These are phyloP conservation scores for Plasmodium falciparum DNA, from an alignment of 169 alveolate species.

Conservation along the genomic window DNA sequence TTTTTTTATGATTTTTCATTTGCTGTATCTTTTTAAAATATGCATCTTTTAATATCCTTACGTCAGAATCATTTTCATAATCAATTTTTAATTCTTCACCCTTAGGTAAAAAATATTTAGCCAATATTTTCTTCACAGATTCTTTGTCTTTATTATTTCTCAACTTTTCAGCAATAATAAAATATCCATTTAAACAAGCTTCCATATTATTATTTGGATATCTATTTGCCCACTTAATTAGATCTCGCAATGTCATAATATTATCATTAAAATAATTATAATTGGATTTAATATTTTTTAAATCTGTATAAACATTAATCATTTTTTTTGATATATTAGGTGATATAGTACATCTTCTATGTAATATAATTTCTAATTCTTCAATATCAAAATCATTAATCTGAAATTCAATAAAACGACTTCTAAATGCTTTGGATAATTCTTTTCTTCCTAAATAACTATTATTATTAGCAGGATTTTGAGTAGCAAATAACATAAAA, in stretches of 20 bases:
- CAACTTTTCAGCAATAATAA: conserved; percentile 95
- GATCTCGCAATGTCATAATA: conserved; percentile 98
- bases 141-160: conserved; percentile 91
- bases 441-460: conserved; percentile 99
- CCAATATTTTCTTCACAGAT: conserved; percentile 86
- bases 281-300: conserved; percentile 90
- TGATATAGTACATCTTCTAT: conserved; percentile 96
- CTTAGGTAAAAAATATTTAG: conserved; percentile 73
- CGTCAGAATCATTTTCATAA: conserved; percentile 30
- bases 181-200: conserved; percentile 93
- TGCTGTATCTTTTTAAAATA: conserved; percentile 19
- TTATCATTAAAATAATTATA: conserved; percentile 80
- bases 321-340: conserved; percentile 93
- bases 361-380: conserved; percentile 94
- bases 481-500: conserved; percentile 99
- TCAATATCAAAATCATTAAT: conserved; percentile 93
- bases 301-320: conserved; percentile 94
- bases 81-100: conserved; percentile 5
- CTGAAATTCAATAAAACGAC: conserved; percentile 96
- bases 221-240: conserved; percentile 98
- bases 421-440: conserved; percentile 98
- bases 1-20: neutral
- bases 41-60: conserved; percentile 18
- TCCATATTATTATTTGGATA: conserved; percentile 87
- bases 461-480: conserved; percentile 98